Base-by-base conservation (phyloP, 2,329 filamentous ascomycete genomes). In the Whalleya microplaca region DNA sequence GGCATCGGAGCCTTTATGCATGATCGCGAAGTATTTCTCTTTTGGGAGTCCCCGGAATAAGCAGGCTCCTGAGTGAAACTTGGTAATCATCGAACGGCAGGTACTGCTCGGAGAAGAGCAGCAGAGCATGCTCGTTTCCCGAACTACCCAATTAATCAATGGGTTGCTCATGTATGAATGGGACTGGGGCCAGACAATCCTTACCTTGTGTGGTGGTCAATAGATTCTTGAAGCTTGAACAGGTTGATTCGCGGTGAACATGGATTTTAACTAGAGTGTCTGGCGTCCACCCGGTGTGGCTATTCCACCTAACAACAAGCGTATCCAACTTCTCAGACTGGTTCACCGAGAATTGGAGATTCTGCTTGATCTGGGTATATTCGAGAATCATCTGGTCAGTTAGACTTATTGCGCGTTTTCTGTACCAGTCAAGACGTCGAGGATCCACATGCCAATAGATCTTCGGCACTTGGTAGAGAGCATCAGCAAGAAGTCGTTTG, bases 401-500 rank as follows among this genome's bases (percentile, higher is more conserved):
- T 44, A 53, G 19, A 21, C 21, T 48, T 4, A 55, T 51, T 3
- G 46, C 53, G 23, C 12, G 43, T 21, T 51, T 48, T 37, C 21
- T 47, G 14, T 45, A n/a, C 53, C 51, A 55, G n/a, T 40, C 12
- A 12, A 16, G n/a, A 3, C 20, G 20, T 40, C 44, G 47, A n/a
- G 16, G 14, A 18, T 14, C 14, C 7, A n/a, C 6, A 1, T n/a
- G 14, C 23, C 9, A 50, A 53, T 9, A 41, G 18, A 5, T 18
- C 18, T 29, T 16, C 16, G 45, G 5, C 12, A 56, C n/a, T 29
- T 64, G 54, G 10, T 19, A 40, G n/a, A 58, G 21, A 1, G 47
- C 53, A 40, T 59, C 48, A 12, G 43, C 16, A 19, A 62, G 41
- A 18, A 62, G 48, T n/a, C 49, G 47, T n/a, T 45, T 56, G 2